Base-by-base conservation (phyloP, 108 stramenopile genomes). In the Seminavis robusta region DNA sequence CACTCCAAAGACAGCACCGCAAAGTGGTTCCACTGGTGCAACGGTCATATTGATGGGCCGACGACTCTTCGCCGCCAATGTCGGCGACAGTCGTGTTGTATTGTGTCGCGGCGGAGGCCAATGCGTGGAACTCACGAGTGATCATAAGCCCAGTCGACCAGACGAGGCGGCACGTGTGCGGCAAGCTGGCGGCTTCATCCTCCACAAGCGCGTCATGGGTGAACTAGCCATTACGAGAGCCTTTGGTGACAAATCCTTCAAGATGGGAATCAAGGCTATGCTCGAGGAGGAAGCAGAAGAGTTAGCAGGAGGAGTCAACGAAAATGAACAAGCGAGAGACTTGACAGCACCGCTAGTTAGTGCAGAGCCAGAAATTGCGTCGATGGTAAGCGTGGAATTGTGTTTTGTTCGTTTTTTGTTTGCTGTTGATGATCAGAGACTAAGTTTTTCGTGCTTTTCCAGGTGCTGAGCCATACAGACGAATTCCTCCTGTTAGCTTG, bases 181-280 rank as follows among this genome's bases (percentile, higher is more conserved):
- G 50, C 90, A 86, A 21, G 96, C 95, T 24, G 96, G 97, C 28
- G 90, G 97, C 17, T 98, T 97, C 61, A 93, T 98, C 58, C 73
- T 96, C 39, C 94, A 96, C 47, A 93, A 93, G 45, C 79, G 95
- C 47, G 97, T 98, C 43, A 97, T 98, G 96, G 98, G 98, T 51
- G 96, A 98, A 68, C 76, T 98, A 36, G 98, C 98, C 8, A 96
- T 98, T 58, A 95, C 95, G 1, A 63, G 97, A 47, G 97, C 97
- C 3, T 98, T 98, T 77, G 97, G 97, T 25, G 98, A 97, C 73
- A 91, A 91, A 59, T 95, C 94, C 23, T 96, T 97, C 84, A 98
- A 98, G 76, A 90, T 88, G 86, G 90, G 94, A 1, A 94, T 97
- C 42, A 92, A 92, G 62, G 93, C 83, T 28, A 92, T 95, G 90